Conservation (phyloP, 2,329 filamentous ascomycete genomes). For the Fusarium staphyleae region DNA sequence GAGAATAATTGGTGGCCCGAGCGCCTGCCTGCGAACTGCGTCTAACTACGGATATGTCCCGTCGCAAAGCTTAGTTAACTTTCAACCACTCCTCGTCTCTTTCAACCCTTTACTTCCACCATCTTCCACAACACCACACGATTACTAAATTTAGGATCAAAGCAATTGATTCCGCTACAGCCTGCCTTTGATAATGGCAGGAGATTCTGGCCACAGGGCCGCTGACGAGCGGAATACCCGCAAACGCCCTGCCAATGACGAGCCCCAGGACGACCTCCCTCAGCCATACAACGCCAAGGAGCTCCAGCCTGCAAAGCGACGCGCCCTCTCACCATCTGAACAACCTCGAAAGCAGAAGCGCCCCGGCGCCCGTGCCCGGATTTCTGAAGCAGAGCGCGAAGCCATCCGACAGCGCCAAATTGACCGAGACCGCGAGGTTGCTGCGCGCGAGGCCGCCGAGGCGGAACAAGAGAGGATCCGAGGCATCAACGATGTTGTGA, state of each 20-base stretch:
- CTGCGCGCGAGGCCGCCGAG: constrained; percentile 47
- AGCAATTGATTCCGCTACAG: background rate
- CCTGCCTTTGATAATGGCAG: constrained; percentile 18
- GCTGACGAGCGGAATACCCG: constrained; percentile 35
- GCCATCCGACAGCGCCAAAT: constrained; percentile 69
- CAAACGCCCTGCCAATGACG: constrained; percentile 46
- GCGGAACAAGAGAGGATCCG: constrained; percentile 52
- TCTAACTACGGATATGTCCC: too few relatives aligned
- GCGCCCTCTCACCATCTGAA: constrained; percentile 61
- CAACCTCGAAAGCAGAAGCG: constrained; percentile 72
- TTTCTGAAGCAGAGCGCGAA: constrained; percentile 71
- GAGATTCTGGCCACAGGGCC: constrained; percentile 21
- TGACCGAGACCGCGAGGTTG: constrained; percentile 59
- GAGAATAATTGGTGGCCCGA: constrained; percentile 18
- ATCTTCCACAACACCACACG: constrained; percentile 5
- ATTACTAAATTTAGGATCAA: background rate
- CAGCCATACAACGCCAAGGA: constrained; percentile 67
- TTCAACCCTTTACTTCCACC: constrained; percentile 6
- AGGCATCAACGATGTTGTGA: constrained; percentile 81
- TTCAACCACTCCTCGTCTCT: constrained; percentile 4
- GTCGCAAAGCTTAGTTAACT: constrained; percentile 1
- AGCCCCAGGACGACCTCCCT: constrained; percentile 56
- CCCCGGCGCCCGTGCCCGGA: constrained; percentile 70
- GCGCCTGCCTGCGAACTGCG: constrained; percentile 12
- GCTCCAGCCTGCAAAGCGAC: constrained; percentile 65